A percentile compares a stretch with the other conserved stretches of the same genome.
Evolutionary conservation across 2,329 filamentous ascomycete genomes (phyloP).

Genomic region (Paecilomyces sp.): DNA sequence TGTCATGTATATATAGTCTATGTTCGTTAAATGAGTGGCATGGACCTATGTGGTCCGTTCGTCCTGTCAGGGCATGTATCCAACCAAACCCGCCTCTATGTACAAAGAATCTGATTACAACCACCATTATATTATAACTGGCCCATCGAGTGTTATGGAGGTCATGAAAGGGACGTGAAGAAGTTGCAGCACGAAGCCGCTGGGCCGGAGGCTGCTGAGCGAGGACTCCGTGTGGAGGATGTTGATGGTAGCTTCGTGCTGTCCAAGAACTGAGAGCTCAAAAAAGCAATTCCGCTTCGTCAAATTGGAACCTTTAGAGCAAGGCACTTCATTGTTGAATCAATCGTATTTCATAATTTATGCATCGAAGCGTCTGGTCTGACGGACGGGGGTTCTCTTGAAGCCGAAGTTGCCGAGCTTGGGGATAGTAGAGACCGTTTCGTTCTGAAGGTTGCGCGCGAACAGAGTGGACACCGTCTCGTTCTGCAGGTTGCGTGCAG

Average conservation of each 20-base stretch:
- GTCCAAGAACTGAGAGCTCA: not conserved
- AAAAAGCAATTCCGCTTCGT: not conserved
- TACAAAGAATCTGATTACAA: not conserved
- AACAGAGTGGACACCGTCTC: not conserved
- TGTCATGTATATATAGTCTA: not conserved
- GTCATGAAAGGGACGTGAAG: not conserved
- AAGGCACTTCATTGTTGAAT: not conserved
- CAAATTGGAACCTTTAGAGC: not conserved
- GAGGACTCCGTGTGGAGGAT: not conserved
- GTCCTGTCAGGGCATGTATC: not conserved
- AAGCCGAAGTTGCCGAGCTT: constrained; percentile 3
- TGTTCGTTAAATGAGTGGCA: not conserved
- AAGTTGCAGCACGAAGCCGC: not conserved
- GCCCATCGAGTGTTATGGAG: not conserved
- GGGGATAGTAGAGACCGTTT: not conserved
- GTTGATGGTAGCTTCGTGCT: not conserved
- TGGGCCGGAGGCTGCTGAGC: not conserved
- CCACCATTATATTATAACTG: not conserved
- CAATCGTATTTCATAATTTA: constrained; percentile 5
- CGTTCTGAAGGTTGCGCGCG: not conserved
- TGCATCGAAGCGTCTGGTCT: constrained; percentile 13
- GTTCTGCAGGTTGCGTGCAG: not conserved
- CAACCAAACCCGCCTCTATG: not conserved
- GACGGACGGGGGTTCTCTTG: constrained; percentile 18
- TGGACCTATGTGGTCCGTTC: not conserved